A percentile compares a stretch with the other conserved stretches of the same genome.
Evolutionary conservation across 2,329 filamentous ascomycete genomes (phyloP).

Genomic region (Xylaria polymorpha): DNA sequence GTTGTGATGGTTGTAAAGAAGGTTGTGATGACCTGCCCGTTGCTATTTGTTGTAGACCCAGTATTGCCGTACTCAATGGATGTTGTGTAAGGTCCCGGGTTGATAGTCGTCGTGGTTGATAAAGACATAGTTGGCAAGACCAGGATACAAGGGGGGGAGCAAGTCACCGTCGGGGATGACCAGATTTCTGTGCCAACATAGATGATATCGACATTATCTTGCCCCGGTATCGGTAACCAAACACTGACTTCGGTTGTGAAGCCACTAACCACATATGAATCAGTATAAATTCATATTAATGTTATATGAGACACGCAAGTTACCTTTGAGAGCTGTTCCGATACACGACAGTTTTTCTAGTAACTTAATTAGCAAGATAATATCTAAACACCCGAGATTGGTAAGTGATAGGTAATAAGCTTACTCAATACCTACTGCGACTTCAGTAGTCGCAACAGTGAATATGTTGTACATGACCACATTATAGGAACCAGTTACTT

Average conservation of each 20-base stretch:
- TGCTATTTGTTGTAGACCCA: background rate
- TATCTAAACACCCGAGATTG: too few relatives aligned
- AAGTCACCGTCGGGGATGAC: background rate
- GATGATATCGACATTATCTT: conserved; percentile 39
- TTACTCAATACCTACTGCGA: too few relatives aligned
- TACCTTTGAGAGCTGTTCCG: background rate
- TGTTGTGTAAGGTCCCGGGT: conserved; percentile 17
- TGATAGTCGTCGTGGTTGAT: conserved; percentile 33
- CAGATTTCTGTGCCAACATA: conserved; percentile 38
- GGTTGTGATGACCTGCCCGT: background rate
- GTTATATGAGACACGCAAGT: too few relatives aligned
- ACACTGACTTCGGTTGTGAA: conserved; percentile 45
- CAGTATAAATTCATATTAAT: too few relatives aligned
- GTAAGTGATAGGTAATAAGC: too few relatives aligned
- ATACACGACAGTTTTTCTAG: conserved; percentile 23
- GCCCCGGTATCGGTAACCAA: conserved; percentile 43
- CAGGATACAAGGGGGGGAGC: conserved; percentile 36
- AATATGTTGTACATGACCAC: conserved; percentile 34
- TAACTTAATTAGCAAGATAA: conserved; percentile 12
- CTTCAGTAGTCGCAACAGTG: conserved; percentile 22
- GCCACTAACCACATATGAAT: conserved; percentile 21
- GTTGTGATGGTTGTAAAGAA: conserved; percentile 17
- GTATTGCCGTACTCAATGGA: conserved; percentile 25
- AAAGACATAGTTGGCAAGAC: conserved; percentile 40
- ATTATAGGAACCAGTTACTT: conserved; percentile 7